A percentile compares a stretch with the other conserved stretches of the same genome.
Conservation (phyloP, 2,329 filamentous ascomycete species). For the Penicillium sp. region DNA sequence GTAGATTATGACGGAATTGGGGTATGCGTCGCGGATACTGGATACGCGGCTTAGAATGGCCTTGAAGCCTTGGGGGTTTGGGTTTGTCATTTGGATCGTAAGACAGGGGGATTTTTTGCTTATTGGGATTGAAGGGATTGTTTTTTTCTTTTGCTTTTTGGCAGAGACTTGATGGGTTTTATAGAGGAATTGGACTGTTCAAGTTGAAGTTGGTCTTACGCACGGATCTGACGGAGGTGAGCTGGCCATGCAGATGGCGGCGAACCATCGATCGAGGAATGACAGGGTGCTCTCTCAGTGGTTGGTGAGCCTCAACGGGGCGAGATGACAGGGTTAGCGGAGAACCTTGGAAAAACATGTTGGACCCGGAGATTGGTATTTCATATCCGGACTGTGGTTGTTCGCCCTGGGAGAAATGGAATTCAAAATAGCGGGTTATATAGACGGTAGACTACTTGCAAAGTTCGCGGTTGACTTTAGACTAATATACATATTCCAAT, state of each 20-base stretch:
- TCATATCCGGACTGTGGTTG: background rate
- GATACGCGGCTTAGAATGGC: background rate
- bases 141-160: background rate
- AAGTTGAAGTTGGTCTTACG: too few species aligned
- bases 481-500: background rate
- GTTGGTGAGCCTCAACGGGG: slow-evolving; percentile 1
- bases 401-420: background rate
- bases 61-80: background rate
- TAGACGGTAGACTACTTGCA: background rate
- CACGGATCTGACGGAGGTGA: slow-evolving; percentile 2
- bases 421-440: background rate
- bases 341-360: background rate
- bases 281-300: background rate
- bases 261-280: slow-evolving; percentile 1
- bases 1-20: background rate
- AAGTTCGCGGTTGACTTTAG: background rate
- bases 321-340: background rate
- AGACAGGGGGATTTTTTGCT: too few species aligned
- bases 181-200: too few species aligned
- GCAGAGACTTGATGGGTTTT: background rate
- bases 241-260: slow-evolving; percentile 2
- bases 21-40: background rate
- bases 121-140: background rate
- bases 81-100: too few species aligned
- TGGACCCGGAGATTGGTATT: background rate